Evolutionary conservation across 1,139 yeast genomes (phyloP), one percentile per base, ranked within the genome.

Genomic region (Yamadazyma pseudoaaseri): DNA sequence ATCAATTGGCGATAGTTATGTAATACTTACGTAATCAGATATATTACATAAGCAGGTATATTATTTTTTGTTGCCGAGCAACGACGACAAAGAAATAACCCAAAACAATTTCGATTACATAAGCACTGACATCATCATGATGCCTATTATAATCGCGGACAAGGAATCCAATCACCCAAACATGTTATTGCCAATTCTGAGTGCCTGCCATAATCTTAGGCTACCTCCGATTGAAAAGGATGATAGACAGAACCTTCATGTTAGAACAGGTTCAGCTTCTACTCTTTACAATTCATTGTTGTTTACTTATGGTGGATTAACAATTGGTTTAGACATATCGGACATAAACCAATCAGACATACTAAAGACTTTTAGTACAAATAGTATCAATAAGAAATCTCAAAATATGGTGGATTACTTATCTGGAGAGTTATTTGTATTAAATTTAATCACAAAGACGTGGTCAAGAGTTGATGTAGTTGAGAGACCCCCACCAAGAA

Each of bases 241-340:
- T 44, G 71, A 69, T 37, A 52, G 79, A 12, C 52, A 65, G 33
- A 65, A 72, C 40, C 59, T 82, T 40, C 77, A 74, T 39, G 74
- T 73, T 27, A 65, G 90, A 39, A 79, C 86, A 1, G 92, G 92
- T 9, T 74, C 86, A 2, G 77, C 86, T 1, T 60, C 80, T 3
- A 62, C 74, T 2, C 62, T 79, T 11, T 66, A 70, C 33, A 73
- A 79, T 44, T 81, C 89, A 11, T 62, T 78, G 35, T 66, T 83
- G 2, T 70, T 78, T 31, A 77, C 77, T 0, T 76, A 69, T 49
- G 90, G 89, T n/a, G 92, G 92, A 0, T 55, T 79, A n/a, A 73
- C 79, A 1, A 58, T 77, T 15, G 84, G 82, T 1, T 49, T 81
- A 16, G 76, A 73, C 29, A 51, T 81, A 16, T 45, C 38, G n/a